Evolutionary conservation across 352 stramenopile genomes (phyloP).

Genomic region (Phytophthora fragariae): DNA sequence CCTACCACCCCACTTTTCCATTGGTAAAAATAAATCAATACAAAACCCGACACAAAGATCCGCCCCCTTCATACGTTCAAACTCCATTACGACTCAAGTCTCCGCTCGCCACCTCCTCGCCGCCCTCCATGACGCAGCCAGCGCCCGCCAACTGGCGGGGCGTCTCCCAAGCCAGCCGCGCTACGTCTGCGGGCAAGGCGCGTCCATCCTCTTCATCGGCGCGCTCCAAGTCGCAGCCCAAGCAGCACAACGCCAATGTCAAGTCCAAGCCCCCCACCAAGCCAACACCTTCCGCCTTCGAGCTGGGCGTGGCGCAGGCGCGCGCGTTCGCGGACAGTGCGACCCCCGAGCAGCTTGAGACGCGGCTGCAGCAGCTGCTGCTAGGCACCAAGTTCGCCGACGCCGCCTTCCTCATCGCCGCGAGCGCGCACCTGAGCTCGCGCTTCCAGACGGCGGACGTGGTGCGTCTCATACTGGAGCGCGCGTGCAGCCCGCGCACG

Average conservation of each 20-base stretch:
- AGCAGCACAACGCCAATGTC: conserved; percentile 39
- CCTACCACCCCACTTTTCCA: not conserved
- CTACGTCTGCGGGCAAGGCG: conserved; percentile 20
- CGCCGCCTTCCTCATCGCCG: conserved; percentile 75
- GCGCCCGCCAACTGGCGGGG: conserved; percentile 47
- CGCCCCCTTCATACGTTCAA: not conserved
- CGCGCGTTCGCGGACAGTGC: conserved; percentile 43
- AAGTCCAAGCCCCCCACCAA: conserved; percentile 31
- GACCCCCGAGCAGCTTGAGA: conserved; percentile 58
- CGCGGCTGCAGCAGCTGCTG: conserved; percentile 64
- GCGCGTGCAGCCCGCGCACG: conserved; percentile 43
- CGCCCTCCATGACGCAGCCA: conserved; percentile 40
- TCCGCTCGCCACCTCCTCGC: not conserved
- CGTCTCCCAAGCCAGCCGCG: conserved; percentile 24
- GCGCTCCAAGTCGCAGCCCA: conserved; percentile 64
- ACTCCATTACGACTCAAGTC: conserved; percentile 1
- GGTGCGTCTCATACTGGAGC: conserved; percentile 76
- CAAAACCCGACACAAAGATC: conserved; percentile 12
- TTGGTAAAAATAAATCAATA: conserved; percentile 10
- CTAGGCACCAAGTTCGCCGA: conserved; percentile 56
- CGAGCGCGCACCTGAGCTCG: conserved; percentile 46
- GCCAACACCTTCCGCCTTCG: conserved; percentile 32
- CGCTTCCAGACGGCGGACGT: conserved; percentile 88
- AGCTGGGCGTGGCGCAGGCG: conserved; percentile 48
- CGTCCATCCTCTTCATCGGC: conserved; percentile 10